A percentile compares a stretch with the other conserved stretches of the same genome.
These are phyloP conservation scores for Dendrocalamus latiflorus DNA, from an alignment of 202 grass and related monocot species.

Conservation along the genomic window DNA sequence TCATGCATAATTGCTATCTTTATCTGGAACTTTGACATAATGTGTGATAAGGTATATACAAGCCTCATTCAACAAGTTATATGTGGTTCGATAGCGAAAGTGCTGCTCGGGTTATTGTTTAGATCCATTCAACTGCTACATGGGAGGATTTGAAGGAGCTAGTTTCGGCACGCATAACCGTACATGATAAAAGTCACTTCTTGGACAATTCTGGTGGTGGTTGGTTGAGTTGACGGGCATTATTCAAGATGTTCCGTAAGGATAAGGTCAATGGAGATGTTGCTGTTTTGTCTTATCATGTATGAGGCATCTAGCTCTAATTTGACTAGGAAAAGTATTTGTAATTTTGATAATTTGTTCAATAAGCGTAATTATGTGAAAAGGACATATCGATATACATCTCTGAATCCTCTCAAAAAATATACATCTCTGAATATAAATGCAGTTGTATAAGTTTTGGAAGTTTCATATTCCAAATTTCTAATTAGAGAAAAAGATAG, in stretches of 20 bases:
- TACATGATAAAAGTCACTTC: not conserved
- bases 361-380: not conserved
- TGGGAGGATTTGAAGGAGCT: not conserved
- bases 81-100: not conserved
- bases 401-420: too few species aligned
- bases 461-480: not conserved
- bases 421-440: not conserved
- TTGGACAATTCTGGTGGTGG: not conserved
- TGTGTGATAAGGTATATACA: not conserved
- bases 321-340: not conserved
- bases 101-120: not conserved
- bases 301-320: slow-evolving; percentile 6
- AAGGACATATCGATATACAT: not conserved
- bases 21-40: not conserved
- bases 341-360: slow-evolving; percentile 2
- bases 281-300: slow-evolving; percentile 22
- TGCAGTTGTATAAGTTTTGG: not conserved
- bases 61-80: slow-evolving; percentile 5
- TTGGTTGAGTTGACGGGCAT: not conserved
- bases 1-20: too few species aligned
- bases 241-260: not conserved
- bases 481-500: not conserved
- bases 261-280: not conserved
- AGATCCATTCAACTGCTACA: not conserved
- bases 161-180: not conserved